Evolutionary conservation across 441 rosid genomes (phyloP).

Genomic region (Pelargonium cotyledonis): DNA sequence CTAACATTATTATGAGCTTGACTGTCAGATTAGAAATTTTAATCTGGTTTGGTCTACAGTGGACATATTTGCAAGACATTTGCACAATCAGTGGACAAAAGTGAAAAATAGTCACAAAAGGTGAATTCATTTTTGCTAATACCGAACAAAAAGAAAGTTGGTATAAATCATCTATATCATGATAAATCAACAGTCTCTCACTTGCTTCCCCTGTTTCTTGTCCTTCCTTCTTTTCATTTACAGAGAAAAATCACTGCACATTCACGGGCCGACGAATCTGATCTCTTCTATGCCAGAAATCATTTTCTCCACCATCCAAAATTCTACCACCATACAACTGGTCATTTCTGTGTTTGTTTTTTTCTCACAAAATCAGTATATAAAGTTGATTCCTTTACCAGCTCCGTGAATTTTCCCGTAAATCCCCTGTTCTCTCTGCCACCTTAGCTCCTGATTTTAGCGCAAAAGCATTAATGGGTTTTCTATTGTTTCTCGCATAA

Average conservation of each 20-base stretch:
- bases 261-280: slow-evolving; percentile 3
- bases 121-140: background rate
- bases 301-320: background rate
- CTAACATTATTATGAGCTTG: background rate
- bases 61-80: background rate
- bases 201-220: background rate
- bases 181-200: no score
- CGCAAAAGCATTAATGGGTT: background rate
- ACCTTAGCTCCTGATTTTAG: background rate
- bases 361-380: background rate
- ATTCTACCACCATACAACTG: background rate
- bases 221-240: background rate
- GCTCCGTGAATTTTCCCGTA: background rate
- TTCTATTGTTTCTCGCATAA: no score
- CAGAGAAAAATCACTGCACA: background rate
- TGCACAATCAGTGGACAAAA: background rate
- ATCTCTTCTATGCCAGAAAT: background rate
- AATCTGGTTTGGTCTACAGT: background rate
- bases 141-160: background rate
- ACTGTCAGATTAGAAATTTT: background rate
- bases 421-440: background rate
- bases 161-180: background rate
- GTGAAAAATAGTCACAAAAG: background rate
- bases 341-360: background rate
- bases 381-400: background rate